Percentiles rank a stretch among this genome's conserved stretches.
These are phyloP conservation scores for Petunia hybrid DNA, from an alignment of 305 asterid species.

Conservation along the genomic window DNA sequence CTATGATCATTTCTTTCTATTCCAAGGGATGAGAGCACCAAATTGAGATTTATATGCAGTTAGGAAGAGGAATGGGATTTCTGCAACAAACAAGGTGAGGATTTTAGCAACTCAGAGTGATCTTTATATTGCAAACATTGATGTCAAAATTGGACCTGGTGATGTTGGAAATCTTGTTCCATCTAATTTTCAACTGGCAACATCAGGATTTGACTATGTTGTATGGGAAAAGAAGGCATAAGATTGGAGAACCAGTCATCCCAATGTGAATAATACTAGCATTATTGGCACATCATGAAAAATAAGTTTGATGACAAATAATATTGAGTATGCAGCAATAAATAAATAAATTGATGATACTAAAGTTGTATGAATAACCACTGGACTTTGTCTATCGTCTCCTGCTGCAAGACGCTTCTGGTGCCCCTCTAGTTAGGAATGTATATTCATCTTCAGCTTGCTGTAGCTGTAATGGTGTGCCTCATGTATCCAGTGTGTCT, in stretches of 20 bases:
- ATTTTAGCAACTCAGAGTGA: constrained; percentile 73
- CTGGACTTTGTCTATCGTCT: too few relatives aligned
- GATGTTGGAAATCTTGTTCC: constrained; percentile 74
- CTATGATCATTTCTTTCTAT: constrained; percentile 72
- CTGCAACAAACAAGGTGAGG: constrained; percentile 58
- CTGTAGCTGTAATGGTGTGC: too few relatives aligned
- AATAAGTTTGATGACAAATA: neutral
- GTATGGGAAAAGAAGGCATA: constrained; percentile 63
- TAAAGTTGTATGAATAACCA: too few relatives aligned
- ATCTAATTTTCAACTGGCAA: constrained; percentile 54
- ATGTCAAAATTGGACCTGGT: constrained; percentile 66
- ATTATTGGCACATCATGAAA: neutral
- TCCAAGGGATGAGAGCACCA: constrained; percentile 65
- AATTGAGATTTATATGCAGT: constrained; percentile 55
- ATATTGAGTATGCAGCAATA: too few relatives aligned
- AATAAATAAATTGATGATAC: too few relatives aligned
- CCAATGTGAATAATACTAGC: neutral
- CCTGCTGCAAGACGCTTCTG: too few relatives aligned
- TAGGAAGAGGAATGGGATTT: constrained; percentile 63
- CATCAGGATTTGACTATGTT: constrained; percentile 63
- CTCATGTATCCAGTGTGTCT: too few relatives aligned
- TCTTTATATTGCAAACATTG: constrained; percentile 72
- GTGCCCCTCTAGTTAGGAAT: too few relatives aligned
- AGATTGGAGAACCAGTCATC: neutral
- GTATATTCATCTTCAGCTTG: too few relatives aligned